These are phyloP conservation scores for Solanum corneliomulleri DNA, from an alignment of 257 asterid genomes.

Conservation along the genomic window DNA sequence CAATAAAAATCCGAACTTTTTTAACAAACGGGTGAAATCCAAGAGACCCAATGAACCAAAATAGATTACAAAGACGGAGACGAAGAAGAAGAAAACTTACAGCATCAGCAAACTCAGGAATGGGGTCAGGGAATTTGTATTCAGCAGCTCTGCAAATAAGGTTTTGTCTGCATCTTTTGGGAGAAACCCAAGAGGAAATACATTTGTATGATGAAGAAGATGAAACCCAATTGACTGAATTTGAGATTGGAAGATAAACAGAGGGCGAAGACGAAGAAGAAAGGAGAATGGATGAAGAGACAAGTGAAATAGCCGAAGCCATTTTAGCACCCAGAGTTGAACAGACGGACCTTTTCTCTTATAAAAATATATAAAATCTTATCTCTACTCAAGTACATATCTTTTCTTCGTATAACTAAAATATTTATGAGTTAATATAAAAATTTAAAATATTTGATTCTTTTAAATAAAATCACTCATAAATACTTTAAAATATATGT, in stretches of 20 bases:
- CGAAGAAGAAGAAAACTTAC: constrained; percentile 15
- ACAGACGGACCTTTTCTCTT: background rate
- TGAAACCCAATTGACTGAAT: background rate
- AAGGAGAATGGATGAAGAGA: background rate
- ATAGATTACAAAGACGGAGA: background rate
- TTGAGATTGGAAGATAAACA: background rate
- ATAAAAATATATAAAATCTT: background rate
- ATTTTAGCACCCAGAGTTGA: background rate
- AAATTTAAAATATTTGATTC: no score
- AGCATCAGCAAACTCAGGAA: constrained; percentile 88
- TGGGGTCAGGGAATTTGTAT: constrained; percentile 89
- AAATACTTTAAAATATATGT: no score
- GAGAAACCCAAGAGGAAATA: background rate
- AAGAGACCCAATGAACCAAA: background rate
- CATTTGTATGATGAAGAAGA: background rate
- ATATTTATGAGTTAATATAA: no score
- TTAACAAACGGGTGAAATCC: background rate
- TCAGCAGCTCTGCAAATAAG: constrained; percentile 71
- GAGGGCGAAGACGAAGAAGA: background rate
- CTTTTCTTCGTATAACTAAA: no score
- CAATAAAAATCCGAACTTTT: background rate
- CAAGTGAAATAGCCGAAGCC: constrained; percentile 6
- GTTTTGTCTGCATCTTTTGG: background rate
- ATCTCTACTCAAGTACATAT: background rate
- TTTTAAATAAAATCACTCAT: no score